Conservation (phyloP, 2,329 filamentous ascomycete species). For the Xylaria multiplex region DNA sequence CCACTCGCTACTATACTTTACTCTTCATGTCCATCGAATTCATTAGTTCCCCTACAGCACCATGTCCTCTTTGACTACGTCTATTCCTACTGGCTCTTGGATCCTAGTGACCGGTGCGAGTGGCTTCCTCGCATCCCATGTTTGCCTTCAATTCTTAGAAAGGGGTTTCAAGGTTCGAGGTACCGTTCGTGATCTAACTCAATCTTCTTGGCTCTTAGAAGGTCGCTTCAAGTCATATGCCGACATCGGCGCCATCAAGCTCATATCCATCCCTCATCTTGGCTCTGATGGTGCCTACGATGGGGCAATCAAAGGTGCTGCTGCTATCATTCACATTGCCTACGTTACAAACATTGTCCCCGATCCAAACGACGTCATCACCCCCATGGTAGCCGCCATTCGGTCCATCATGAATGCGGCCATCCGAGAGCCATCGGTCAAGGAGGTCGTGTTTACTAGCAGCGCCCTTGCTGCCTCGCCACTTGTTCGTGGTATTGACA, state of each 20-base stretch:
- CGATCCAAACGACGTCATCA: conserved; percentile 20
- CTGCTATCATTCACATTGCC: conserved; percentile 19
- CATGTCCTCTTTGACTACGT: conserved; percentile 20
- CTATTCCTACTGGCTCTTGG: conserved; percentile 22
- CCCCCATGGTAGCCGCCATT: conserved; percentile 10
- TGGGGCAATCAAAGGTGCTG: conserved; percentile 17
- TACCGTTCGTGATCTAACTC: conserved; percentile 16
- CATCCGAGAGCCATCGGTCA: conserved; percentile 16
- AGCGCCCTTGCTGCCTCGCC: conserved; percentile 14
- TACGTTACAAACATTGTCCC: conserved; percentile 22
- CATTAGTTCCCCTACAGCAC: conserved; percentile 9
- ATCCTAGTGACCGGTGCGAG: conserved; percentile 21
- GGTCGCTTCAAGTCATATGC: conserved; percentile 20
- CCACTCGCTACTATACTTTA: conserved; percentile 5
- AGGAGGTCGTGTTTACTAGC: conserved; percentile 17
- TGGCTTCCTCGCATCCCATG: conserved; percentile 23
- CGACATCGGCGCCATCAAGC: conserved; percentile 16
- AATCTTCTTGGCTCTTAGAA: conserved; percentile 21
- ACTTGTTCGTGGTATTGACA: conserved; percentile 7
- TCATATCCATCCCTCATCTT: conserved; percentile 18
- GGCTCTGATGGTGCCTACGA: conserved; percentile 22
- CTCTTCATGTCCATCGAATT: conserved; percentile 7
- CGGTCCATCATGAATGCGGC: conserved; percentile 22
- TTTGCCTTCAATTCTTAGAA: conserved; percentile 7
- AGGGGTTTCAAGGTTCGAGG: conserved; percentile 21